Base-by-base conservation (phyloP, 371 early-diverging fungal species). In the Rhizopus arrhizus region DNA sequence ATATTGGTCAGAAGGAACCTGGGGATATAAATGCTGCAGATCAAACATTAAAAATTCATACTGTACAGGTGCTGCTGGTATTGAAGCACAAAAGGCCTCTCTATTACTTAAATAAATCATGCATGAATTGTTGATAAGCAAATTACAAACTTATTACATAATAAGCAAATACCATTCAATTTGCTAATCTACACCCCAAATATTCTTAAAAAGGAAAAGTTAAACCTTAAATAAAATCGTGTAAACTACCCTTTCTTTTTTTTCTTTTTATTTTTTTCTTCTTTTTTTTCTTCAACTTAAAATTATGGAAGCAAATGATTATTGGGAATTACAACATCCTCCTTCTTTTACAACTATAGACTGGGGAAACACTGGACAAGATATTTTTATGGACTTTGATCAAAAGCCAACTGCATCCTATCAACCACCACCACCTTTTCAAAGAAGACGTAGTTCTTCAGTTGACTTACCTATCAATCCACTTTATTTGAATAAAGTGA, bases 1-100 rank as follows among this genome's bases (percentile, higher is more conserved):
- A 12, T 98, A 85, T 67, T 97, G 96, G 96, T 74, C 82, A n/a
- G 91, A 93, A 68, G 96, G 95, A 29, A 80, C 86, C 48, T 97
- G 98, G 99, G 99, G 99, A 29, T 98, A 95, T 73, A 84, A 86
- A 45, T 98, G 99, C 72, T 98, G 97, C 70, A 89, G 90, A 42
- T 83, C 90, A 0, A 80, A 89, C 64, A 61, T 85, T 15, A 77
- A 83, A 61, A 88, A 85, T 49, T 84, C 93, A 7, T 94, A 94
- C 65, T 95, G 96, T 71, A 91, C 90, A 8, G 93, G 93, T 10
- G 66, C 73, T 32, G 89, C 89, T 11, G 93, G 91, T 35, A 89
- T 88, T 53, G 93, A 91, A 59, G 92, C 91, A 22, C 80, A 81
- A 43, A 68, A 75, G 42, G 81, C 75, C 7, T 72, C 78, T 11